Conservation (phyloP, 1,284 basidiomycete genomes). For the Phellopilus nigrolimitatus region DNA sequence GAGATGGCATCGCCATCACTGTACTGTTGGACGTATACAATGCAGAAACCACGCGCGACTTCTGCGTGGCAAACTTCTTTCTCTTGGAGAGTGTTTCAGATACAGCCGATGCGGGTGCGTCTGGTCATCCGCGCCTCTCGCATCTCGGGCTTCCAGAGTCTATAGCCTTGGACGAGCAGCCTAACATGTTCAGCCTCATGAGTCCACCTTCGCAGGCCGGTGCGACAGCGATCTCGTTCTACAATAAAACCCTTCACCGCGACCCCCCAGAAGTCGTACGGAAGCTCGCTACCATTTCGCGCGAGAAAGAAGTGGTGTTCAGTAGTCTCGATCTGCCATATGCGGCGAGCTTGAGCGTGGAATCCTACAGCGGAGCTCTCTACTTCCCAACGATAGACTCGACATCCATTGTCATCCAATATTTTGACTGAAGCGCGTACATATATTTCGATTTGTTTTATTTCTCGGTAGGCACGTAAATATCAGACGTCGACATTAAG, state of each 20-base stretch:
- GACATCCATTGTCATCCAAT: constrained; percentile 4
- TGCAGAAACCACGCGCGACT: constrained; percentile 1
- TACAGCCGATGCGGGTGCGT: neutral
- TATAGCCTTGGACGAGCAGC: neutral
- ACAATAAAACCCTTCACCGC: too few species aligned
- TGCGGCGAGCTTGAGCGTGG: constrained; percentile 8
- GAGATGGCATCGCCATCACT: constrained; percentile 4
- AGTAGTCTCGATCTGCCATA: constrained; percentile 1
- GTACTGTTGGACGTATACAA: constrained; percentile 11
- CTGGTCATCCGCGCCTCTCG: neutral
- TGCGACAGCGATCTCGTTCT: constrained; percentile 10
- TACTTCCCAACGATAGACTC: constrained; percentile 10
- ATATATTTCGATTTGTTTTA: too few species aligned
- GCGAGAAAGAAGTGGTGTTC: neutral
- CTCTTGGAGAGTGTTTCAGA: neutral
- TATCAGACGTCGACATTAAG: too few species aligned
- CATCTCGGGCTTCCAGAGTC: neutral
- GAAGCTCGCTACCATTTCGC: constrained; percentile 3
- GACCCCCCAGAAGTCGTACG: constrained; percentile 2
- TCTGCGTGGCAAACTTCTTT: constrained; percentile 1
- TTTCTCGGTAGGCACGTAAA: too few species aligned
- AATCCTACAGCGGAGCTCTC: constrained; percentile 17
- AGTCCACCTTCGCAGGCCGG: constrained; percentile 11
- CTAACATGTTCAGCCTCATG: constrained; percentile 9
- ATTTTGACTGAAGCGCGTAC: constrained; percentile 14